Evolutionary conservation across 495 filamentous ascomycete genomes (phyloP), one percentile per base, ranked within the genome.

Genomic region (Xylaria telfairii): DNA sequence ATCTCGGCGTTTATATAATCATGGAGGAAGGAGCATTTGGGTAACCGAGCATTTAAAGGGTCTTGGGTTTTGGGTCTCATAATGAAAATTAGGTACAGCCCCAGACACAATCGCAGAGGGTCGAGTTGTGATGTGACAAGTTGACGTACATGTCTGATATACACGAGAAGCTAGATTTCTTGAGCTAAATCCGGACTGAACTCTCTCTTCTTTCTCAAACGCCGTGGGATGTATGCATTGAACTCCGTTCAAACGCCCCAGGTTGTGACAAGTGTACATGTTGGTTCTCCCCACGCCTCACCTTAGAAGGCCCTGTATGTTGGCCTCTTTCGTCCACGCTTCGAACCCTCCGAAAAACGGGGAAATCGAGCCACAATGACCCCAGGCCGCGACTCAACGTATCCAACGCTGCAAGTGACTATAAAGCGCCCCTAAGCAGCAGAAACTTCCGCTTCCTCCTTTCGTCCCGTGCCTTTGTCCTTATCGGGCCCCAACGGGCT

Each of bases 391-490:
- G 15, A 32, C 15, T 17, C 10, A 15, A 17, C 30, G n/a, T 8
- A 37, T 37, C 26, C 19, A 41, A 42, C 41, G 10, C 19, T 34
- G 19, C 32, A 30, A 9, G 39, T n/a, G 44, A 53, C 49, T 79
- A 85, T 75, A 85, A 83, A 71, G 84, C 82, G 66, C 86, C 88
- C 65, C 77, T 74, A 6, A 84, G 81, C 78, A 90, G 80, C 76
- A 90, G 77, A 68, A 88, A 87, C 80, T 84, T 87, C 76, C 94
- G 88, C 82, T 90, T 87, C 77, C 83, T 76, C 75, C 91, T 81
- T 77, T 96, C 94, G 80, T 92, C 92, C 70, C 90, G 86, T 47
- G 94, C 94, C 79, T 85, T 86, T 70, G 85, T 85, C 78, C 89
- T 86, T 77, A 87, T 88, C 17, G 87, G 82, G 44, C 94, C 93